These are phyloP conservation scores for Xylaria longipes DNA, from an alignment of 495 filamentous ascomycete genomes.

Conservation along the genomic window DNA sequence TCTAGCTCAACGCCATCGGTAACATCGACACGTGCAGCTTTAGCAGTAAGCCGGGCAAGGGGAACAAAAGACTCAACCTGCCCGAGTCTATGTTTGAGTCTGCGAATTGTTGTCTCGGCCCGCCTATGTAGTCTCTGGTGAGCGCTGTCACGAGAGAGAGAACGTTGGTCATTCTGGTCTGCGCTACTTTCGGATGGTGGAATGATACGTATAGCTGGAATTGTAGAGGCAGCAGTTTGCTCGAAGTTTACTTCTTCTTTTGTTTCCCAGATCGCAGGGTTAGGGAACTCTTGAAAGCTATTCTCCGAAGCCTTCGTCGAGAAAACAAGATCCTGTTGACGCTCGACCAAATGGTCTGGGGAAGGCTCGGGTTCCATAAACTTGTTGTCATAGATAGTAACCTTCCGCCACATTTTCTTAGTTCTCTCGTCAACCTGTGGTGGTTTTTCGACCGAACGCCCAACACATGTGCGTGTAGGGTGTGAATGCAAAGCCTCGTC, in stretches of 20 bases:
- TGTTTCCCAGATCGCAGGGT: not conserved
- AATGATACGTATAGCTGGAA: constrained; percentile 7
- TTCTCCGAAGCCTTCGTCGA: not conserved
- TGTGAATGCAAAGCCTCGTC: constrained; percentile 18
- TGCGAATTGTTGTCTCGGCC: constrained; percentile 19
- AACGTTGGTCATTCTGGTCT: not conserved
- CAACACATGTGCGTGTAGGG: not conserved
- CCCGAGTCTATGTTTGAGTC: constrained; percentile 3
- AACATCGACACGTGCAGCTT: constrained; percentile 28
- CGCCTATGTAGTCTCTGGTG: constrained; percentile 25
- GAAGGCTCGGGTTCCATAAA: not conserved
- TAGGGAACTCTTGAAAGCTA: not conserved
- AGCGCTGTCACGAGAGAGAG: constrained; percentile 10
- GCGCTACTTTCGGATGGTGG: not conserved
- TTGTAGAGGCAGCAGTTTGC: not conserved
- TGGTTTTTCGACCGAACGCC: not conserved
- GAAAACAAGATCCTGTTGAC: not conserved
- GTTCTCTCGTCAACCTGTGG: not conserved
- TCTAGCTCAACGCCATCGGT: constrained; percentile 19
- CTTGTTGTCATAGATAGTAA: not conserved
- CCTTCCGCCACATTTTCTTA: not conserved
- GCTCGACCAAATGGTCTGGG: not conserved
- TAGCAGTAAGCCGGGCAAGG: constrained; percentile 27
- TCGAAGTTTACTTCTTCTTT: not conserved
- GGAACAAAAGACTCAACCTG: constrained; percentile 20